Evolutionary conservation across 108 stramenopile genomes (phyloP), one percentile per base, ranked within the genome.

Genomic region (Craspedostauros australis): DNA sequence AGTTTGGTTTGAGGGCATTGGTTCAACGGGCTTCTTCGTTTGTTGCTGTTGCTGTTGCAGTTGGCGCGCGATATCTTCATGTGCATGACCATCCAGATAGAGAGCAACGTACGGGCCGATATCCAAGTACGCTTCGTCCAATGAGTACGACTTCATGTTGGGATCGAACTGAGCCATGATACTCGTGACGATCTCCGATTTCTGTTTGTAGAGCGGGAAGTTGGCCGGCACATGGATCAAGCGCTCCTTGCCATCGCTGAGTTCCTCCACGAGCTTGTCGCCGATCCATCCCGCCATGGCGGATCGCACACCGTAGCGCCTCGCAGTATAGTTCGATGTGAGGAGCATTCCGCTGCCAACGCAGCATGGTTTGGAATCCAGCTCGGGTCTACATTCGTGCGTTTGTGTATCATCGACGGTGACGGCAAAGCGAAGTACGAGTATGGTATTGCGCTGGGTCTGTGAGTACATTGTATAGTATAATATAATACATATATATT

Each of bases 251-350:
- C 86, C 90, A 9, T 54, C 64, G 4, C 76, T 79, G n/a, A 92
- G 40, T 48, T 88, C 86, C 12, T 70, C 37, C 4, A 92, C 90
- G 8, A 94, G 60, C 48, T 80, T 79, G 54, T 86, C 73, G 2
- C 86, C 98, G 31, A 99, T 91, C 51, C 91, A 98, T 14, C 95
- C 96, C 0, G 96, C 95, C 98, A 99, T 98, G 14, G 96, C 98
- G n/a, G 84, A 78, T 1, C 98, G 77, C 16, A 99, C 98, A 22
- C 96, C 96, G 57, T 82, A 96, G 31, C 75, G 62, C 9, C 98
- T 42, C 1, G 98, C 98, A 5, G 59, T 64, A 54, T 99, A 99
- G 66, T 97, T 97, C 41, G 89, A 70, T 2, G 98, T 99, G 14
- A 64, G 57, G 30, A 99, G 91, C 94, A 99, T 95, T 15, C 70